Evolutionary conservation across 2,329 filamentous ascomycete species (phyloP), one percentile per base, ranked within the genome.

Genomic region (Penicillium palitans): DNA sequence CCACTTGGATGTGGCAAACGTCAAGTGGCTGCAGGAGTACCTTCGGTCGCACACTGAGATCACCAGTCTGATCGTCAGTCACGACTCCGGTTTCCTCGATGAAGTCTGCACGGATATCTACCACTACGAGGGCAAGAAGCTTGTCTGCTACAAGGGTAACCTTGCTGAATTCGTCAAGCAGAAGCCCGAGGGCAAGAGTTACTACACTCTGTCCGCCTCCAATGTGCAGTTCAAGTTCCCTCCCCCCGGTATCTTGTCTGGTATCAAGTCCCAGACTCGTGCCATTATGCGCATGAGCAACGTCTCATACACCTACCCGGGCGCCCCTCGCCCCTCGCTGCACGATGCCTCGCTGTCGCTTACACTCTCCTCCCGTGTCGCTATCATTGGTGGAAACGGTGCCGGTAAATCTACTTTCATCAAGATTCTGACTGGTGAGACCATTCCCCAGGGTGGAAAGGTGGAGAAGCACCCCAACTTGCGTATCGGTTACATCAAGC

Each of bases 401-500:
- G 95, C 95, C 42, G 95, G 95, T 74, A 99, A 99, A 79, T 97
- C 93, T 13, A 99, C 95, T 0, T 86, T 99, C 62, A 97, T 99
- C 81, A 99, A 99, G 82, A 83, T 99, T 60, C 83, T 99, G 58
- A 99, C 95, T 12, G 95, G 93, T 67, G 95, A 98, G 76, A 86
- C 88, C 21, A 88, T 97, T 65, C 95, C 91, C 17, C 89, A 89
- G 62, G 78, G 79, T 21, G 95, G 95, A 63, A 91, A 87, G 74
- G 95, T 99, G 25, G 93, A 98, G 83, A 98, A 98, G 83, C 95
- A 99, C 76, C 95, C 95, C 66, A 99, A 99, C 76, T 80, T 99
- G 72, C 93, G 95, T 83, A 97, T 99, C 70, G 95, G 95, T 55
- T 99, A 99, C 82, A 98, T 99, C 81, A 98, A 98, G 82, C 95